Conservation (phyloP, 2,329 filamentous ascomycete species). For the Phaeosphaeriaceae sp. region DNA sequence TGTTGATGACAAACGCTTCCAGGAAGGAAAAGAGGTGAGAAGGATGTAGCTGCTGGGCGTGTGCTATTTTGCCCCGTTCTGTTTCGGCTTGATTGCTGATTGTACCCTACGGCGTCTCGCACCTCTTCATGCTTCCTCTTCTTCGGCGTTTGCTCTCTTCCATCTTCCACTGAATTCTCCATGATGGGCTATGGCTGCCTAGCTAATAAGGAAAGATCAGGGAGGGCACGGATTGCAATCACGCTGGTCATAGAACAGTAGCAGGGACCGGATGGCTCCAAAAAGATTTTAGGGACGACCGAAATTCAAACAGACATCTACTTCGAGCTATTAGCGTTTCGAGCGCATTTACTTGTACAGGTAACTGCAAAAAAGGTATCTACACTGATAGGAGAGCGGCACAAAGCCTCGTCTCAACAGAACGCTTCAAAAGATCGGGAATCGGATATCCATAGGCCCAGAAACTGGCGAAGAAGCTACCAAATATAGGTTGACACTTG, state of each 20-base stretch:
- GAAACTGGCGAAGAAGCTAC: not conserved
- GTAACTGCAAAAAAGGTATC: not conserved
- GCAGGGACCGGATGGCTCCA: not conserved
- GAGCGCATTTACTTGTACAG: no score
- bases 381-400: conserved; percentile 3
- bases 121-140: conserved; percentile 16
- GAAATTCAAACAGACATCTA: not conserved
- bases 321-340: not conserved
- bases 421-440: not conserved
- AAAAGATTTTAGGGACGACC: not conserved
- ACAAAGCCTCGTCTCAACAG: conserved; percentile 2
- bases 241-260: not conserved
- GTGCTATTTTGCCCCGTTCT: no score
- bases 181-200: not conserved
- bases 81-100: not conserved
- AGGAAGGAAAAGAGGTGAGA: no score
- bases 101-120: not conserved
- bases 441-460: not conserved
- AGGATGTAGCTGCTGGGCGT: no score
- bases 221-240: no score
- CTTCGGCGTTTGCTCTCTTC: not conserved
- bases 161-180: not conserved
- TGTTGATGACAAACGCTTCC: no score
- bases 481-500: not conserved
- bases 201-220: not conserved